phyloP scores from a whole-genome alignment of 148 eudicot species.

The Chenopodium suecicum region DNA sequence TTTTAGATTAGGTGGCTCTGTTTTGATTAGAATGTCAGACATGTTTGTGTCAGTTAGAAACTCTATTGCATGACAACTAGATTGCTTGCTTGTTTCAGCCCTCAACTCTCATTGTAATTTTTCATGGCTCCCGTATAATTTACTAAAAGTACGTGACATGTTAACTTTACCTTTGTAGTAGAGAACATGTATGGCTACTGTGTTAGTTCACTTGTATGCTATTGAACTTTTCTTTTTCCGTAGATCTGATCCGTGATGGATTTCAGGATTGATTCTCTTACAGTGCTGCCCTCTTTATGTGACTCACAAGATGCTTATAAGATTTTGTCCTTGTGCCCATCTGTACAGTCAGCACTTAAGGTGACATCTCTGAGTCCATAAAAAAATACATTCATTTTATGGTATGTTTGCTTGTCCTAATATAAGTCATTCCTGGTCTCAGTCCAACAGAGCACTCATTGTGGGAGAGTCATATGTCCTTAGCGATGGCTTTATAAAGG shows the following conservation, averaged over 20 bases:
- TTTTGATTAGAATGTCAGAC: not conserved
- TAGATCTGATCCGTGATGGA: constrained; percentile 20
- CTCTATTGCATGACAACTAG: not conserved
- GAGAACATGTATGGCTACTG: not conserved
- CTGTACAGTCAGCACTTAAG: constrained; percentile 80
- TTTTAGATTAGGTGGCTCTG: not conserved
- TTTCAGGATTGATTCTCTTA: constrained; percentile 88
- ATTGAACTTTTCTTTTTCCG: not conserved
- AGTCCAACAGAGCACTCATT: constrained; percentile 70
- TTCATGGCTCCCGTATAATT: not conserved
- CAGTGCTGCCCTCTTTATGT: constrained; percentile 76
- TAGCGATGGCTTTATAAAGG: constrained; percentile 85
- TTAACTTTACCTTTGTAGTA: not conserved
- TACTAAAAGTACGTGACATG: not conserved
- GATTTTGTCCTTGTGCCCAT: constrained; percentile 73
- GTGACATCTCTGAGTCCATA: constrained; percentile 31
- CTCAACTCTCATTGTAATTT: not conserved
- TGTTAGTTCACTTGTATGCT: not conserved
- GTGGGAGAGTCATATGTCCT: constrained; percentile 84
- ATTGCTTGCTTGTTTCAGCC: not conserved
- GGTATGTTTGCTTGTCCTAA: not conserved
- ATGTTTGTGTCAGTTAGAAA: not conserved
- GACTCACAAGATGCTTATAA: constrained; percentile 83
- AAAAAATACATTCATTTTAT: not conserved
- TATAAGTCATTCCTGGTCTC: constrained; percentile 34